Evolutionary conservation across 306 rosid species (phyloP).

Genomic region (Trifolium dubium): DNA sequence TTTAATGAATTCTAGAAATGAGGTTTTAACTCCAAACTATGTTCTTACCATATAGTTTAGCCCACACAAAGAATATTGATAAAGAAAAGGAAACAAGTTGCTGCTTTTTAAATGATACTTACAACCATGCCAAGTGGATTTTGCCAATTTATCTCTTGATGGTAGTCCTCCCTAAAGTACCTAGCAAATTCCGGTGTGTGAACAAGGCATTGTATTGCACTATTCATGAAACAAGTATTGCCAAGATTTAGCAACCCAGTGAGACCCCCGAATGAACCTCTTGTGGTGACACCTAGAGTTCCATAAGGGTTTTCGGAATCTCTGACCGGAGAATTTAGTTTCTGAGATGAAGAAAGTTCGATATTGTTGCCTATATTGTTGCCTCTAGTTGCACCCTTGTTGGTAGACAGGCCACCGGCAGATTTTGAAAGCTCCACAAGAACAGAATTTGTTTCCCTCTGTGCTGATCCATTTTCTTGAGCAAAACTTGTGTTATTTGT

Average conservation of each 20-base stretch:
- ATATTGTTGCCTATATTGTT: slow-evolving; percentile 50
- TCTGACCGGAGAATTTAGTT: slow-evolving; percentile 61
- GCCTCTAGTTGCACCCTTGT: slow-evolving; percentile 74
- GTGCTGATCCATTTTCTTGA: slow-evolving; percentile 78
- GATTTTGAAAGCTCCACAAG: slow-evolving; percentile 84
- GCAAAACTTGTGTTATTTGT: slow-evolving; percentile 61
- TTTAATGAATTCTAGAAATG: slow-evolving; percentile 17
- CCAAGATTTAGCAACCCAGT: slow-evolving; percentile 96
- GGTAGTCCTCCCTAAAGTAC: slow-evolving; percentile 96
- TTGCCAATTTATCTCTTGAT: slow-evolving; percentile 89
- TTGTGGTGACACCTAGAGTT: slow-evolving; percentile 76
- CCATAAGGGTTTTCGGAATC: slow-evolving; percentile 70
- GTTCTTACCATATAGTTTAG: slow-evolving; percentile 20
- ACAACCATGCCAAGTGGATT: slow-evolving; percentile 99
- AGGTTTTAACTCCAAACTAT: slow-evolving; percentile 30
- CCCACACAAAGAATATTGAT: slow-evolving; percentile 29
- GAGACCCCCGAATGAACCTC: slow-evolving; percentile 90
- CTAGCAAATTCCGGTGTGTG: slow-evolving; percentile 94
- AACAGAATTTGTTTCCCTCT: slow-evolving; percentile 71
- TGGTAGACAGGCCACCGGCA: slow-evolving; percentile 86
- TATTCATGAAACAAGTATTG: slow-evolving; percentile 98
- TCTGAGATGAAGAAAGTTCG: slow-evolving; percentile 70
- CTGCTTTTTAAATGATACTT: slow-evolving; percentile 59
- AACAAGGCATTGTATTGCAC: slow-evolving; percentile 97
- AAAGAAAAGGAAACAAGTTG: slow-evolving; percentile 43